These are phyloP conservation scores for Rhizoclosmatium globosum DNA, from an alignment of 192 early-diverging fungal genomes.

Conservation along the genomic window DNA sequence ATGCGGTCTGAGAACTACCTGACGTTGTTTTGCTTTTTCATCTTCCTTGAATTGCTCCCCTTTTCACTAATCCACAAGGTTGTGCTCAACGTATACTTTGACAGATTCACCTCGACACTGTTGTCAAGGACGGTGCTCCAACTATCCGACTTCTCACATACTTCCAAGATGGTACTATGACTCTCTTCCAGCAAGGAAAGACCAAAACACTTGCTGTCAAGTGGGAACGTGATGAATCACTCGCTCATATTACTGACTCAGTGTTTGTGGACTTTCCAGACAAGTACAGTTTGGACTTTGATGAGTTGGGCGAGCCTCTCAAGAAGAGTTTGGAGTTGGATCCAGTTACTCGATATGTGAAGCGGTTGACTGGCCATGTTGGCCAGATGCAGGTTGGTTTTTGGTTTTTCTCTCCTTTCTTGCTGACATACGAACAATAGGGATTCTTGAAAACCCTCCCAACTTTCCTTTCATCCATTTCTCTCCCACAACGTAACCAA, in stretches of 20 bases:
- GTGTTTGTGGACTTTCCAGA: slow-evolving; percentile 88
- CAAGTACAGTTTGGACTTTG: slow-evolving; percentile 69
- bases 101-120: slow-evolving; percentile 32
- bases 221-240: slow-evolving; percentile 91
- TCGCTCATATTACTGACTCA: slow-evolving; percentile 72
- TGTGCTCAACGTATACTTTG: too few species aligned
- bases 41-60: too few species aligned
- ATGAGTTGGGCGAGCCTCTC: slow-evolving; percentile 70
- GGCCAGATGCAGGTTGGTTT: slow-evolving; percentile 53
- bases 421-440: too few species aligned
- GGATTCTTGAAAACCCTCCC: background rate
- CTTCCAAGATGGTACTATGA: slow-evolving; percentile 52
- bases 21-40: too few species aligned
- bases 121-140: slow-evolving; percentile 19
- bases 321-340: slow-evolving; percentile 52
- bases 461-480: background rate
- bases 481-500: too few species aligned
- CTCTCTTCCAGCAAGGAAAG: slow-evolving; percentile 22
- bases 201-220: slow-evolving; percentile 39
- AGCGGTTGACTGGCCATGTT: slow-evolving; percentile 64
- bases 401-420: slow-evolving; percentile 7
- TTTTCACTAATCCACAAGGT: too few species aligned
- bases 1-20: too few species aligned
- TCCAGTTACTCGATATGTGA: slow-evolving; percentile 71
- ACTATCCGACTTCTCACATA: slow-evolving; percentile 38